phyloP scores from a whole-genome alignment of 495 filamentous ascomycete genomes.

The Penicillium malachiteum region DNA sequence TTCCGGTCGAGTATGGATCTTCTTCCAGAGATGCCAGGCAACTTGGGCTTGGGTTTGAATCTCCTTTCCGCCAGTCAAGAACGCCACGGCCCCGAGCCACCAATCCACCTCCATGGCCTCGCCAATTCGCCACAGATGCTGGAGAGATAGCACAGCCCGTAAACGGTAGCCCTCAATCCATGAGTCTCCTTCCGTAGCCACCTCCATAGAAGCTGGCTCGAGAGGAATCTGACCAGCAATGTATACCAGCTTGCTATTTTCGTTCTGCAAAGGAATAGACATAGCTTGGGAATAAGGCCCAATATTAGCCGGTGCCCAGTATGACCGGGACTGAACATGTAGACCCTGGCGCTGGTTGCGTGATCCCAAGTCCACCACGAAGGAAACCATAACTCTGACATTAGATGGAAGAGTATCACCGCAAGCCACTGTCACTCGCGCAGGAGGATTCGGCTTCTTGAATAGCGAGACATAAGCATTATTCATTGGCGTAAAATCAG shows the following conservation, averaged over 20 bases:
- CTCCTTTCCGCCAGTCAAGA: conserved; percentile 46
- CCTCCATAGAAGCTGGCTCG: conserved; percentile 75
- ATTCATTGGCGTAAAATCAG: conserved; percentile 74
- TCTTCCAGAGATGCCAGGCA: conserved; percentile 53
- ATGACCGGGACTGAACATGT: conserved; percentile 89
- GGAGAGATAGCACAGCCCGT: conserved; percentile 66
- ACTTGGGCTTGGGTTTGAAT: conserved; percentile 36
- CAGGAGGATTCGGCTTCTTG: conserved; percentile 74
- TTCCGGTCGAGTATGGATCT: conserved; percentile 37
- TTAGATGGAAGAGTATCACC: conserved; percentile 58
- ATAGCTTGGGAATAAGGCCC: conserved; percentile 96
- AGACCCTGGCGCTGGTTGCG: conserved; percentile 53
- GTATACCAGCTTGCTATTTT: conserved; percentile 43
- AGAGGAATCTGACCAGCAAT: conserved; percentile 93
- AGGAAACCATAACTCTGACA: conserved; percentile 61
- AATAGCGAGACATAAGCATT: conserved; percentile 67
- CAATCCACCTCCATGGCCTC: conserved; percentile 66
- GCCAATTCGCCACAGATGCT: conserved; percentile 89
- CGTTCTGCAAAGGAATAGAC: conserved; percentile 46
- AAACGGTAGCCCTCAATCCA: conserved; percentile 36
- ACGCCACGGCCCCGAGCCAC: conserved; percentile 74
- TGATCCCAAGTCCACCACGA: conserved; percentile 40
- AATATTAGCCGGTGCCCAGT: conserved; percentile 98
- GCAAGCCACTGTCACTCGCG: conserved; percentile 78
- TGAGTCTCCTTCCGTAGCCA: conserved; percentile 19